Percentiles rank a stretch among this genome's conserved stretches.
Conservation (phyloP, 257 asterid species). For the Ligustrum vulgare region DNA sequence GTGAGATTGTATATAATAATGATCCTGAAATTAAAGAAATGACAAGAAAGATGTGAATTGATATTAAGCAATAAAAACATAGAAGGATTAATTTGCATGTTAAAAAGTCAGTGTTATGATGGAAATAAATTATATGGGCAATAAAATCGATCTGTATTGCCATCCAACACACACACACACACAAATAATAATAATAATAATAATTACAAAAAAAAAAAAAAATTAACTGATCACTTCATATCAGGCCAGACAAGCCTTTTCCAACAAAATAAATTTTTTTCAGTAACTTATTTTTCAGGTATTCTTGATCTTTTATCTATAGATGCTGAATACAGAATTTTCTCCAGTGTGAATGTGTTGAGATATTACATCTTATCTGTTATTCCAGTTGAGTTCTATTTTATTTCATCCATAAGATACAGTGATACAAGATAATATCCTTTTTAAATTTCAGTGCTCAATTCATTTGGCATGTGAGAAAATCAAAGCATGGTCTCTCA, state of each 20-base stretch:
- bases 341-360: background rate
- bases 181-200: no score
- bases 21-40: constrained; percentile 43
- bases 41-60: background rate
- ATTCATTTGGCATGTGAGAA: background rate
- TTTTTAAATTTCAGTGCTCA: background rate
- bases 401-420: background rate
- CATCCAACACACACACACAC: background rate
- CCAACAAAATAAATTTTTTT: background rate
- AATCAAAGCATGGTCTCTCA: background rate
- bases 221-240: background rate
- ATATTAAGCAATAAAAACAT: background rate
- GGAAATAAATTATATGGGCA: background rate
- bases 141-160: background rate
- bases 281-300: background rate
- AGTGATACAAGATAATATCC: background rate
- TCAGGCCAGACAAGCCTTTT: background rate
- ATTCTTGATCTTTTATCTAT: background rate
- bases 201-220: no score
- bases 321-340: background rate
- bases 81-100: background rate
- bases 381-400: background rate
- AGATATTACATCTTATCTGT: background rate
- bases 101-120: background rate
- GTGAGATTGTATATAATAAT: constrained; percentile 79